Evolutionary conservation across 176 grass and related monocot genomes (phyloP), one percentile per base, ranked within the genome.

Genomic region (Pharus latifolius): DNA sequence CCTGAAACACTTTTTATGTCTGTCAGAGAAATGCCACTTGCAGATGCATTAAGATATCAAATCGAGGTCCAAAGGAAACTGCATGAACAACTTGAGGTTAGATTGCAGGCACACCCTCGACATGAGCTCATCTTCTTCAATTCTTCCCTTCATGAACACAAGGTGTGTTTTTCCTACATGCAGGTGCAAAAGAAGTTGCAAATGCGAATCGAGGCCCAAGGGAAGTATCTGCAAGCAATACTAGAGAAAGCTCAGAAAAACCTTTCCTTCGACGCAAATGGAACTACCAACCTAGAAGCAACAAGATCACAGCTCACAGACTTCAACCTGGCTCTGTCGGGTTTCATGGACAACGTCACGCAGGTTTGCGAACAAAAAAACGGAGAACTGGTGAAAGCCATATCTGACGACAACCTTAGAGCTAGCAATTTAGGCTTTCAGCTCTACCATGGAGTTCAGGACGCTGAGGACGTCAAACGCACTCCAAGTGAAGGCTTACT

Each of bases 161-260:
- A 51, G 40, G 9, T 37, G 11, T 56, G 20, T 1, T 65, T 49
- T 42, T 63, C 1, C n/a, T 3, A 51, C 12, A 28, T 73, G 28
- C 78, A 99, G 95, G 90, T 99, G 62, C 95, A 99, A 65, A 99
- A 91, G 71, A 99, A 91, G 71, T 63, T 99, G 63, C 95, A 99
- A 65, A 85, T 85, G 79, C 81, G 95, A 80, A 94, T 99, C 8
- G 87, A 99, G 72, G 87, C 95, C n/a, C 95, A 99, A 86, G 95
- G 90, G 23, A 99, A 90, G 68, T 99, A 99, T 38, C 72, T 99
- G 60, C 95, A 91, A 42, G 46, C 75, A 5, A 94, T 99, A 57
- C 67, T 91, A 33, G 76, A 93, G 64, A 92, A 77, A 78, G 90
- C 95, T 41, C 90, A 94, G 25, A 82, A 68, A 9, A 88, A 78